Base-by-base conservation (phyloP, 148 eudicot genomes). In the Vaccinium vitisidaea region DNA sequence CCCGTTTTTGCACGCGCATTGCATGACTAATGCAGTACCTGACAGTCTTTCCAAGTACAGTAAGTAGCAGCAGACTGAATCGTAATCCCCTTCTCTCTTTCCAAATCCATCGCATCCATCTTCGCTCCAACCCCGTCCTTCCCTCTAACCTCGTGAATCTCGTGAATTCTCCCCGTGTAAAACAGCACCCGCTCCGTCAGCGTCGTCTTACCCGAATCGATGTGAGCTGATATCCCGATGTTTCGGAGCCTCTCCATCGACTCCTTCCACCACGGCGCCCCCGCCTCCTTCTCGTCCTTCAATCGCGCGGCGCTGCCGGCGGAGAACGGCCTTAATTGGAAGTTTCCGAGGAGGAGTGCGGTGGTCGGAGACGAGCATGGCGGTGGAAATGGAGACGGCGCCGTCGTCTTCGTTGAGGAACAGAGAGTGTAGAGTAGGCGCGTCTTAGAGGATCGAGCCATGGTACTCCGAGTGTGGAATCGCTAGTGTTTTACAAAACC, bases 21-120 rank as follows among this genome's bases (percentile, higher is more conserved):
- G 4, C 43, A 39, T 39, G 5, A 3, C 5, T 43, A 43, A 43
- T 43, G 5, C 46, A 4, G 46, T 43, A 43, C 46, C 46, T 43
- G 46, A 43, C 10, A 56, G 56, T 88, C 99, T 46, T 91, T 96
- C 99, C 99, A 96, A 74, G 89, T 92, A 84, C 99, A 96, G 83
- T 96, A 96, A 87, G 97, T 94, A 70, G 99, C 99, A 23, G 99
- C 99, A 74, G 98, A 94, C 82, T 94, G 98, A 23, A 96, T 96
- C 15, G 98, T 96, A 53, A 96, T 96, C 88, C 99, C 99, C 70
- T 96, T 96, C 80, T 96, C 99, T 59, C 99, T 89, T 88, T 96
- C 99, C 89, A 96, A 93, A 88, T 96, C 98, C 99, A 96, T 96
- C 6, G 98, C 93, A 85, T 96, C 99, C 97, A 94, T 96, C 89